Evolutionary conservation across 2,329 filamentous ascomycete species (phyloP).

Genomic region (Alternaria rosae): DNA sequence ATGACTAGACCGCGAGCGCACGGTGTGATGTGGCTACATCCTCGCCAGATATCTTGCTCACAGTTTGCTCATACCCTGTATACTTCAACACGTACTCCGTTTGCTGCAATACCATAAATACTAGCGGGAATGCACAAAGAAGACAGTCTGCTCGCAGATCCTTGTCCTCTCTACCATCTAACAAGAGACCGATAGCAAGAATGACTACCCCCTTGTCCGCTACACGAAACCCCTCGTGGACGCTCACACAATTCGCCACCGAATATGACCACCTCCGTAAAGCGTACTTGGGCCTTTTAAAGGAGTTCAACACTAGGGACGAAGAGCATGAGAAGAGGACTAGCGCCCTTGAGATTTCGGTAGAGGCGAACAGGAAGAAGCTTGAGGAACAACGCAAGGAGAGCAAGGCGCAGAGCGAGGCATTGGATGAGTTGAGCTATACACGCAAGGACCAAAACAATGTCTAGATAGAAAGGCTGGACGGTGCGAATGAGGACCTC

Average conservation of each 20-base stretch:
- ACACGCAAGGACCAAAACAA: background rate
- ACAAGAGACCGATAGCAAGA: no score
- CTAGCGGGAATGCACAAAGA: background rate
- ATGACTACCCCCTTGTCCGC: background rate
- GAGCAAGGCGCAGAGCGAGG: background rate
- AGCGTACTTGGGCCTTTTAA: no score
- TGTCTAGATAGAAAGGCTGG: background rate
- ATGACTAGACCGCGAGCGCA: background rate
- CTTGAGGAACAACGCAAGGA: background rate
- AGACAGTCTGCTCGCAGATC: background rate
- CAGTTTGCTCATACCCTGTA: background rate
- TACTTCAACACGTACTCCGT: background rate
- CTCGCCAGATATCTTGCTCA: no score
- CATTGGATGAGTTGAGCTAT: background rate
- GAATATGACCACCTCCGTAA: background rate
- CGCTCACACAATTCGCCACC: accelerated
- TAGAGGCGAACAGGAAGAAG: background rate
- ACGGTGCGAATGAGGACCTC: background rate
- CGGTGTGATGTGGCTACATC: no score
- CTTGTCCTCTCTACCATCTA: background rate
- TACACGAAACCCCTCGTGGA: background rate
- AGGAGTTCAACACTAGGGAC: no score
- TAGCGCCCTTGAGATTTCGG: background rate
- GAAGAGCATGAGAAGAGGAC: background rate
- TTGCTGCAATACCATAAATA: background rate